phyloP scores from a whole-genome alignment of 805 yeast genomes.

The Cyberlindnera mrakii region DNA sequence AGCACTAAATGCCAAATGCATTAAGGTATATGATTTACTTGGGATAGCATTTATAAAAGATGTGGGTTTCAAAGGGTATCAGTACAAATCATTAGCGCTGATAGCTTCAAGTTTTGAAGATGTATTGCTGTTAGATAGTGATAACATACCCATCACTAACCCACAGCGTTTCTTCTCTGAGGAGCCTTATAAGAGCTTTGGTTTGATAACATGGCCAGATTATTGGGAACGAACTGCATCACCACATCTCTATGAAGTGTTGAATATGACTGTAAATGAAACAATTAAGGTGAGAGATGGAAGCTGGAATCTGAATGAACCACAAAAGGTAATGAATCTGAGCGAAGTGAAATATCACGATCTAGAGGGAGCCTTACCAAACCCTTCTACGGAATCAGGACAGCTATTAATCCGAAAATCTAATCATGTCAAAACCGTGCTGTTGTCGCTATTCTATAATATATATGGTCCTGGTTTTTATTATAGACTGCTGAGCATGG shows the following conservation, averaged over 20 bases:
- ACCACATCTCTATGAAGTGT: conserved; percentile 52
- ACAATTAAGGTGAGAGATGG: conserved; percentile 16
- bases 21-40: conserved; percentile 51
- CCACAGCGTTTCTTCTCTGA: conserved; percentile 39
- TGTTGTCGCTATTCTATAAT: conserved; percentile 60
- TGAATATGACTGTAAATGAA: conserved; percentile 31
- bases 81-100: conserved; percentile 66
- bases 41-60: conserved; percentile 47
- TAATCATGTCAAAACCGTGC: conserved; percentile 49
- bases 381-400: conserved; percentile 67
- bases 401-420: conserved; percentile 57
- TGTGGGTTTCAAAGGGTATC: conserved; percentile 56
- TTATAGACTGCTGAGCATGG: conserved; percentile 65
- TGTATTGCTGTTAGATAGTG: conserved; percentile 70
- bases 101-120: conserved; percentile 73
- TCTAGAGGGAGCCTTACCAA: conserved; percentile 57
- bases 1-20: conserved; percentile 53
- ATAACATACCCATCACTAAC: conserved; percentile 49
- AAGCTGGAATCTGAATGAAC: conserved; percentile 16
- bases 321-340: conserved; percentile 8
- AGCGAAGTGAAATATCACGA: conserved; percentile 47
- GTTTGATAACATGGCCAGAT: conserved; percentile 71
- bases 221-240: conserved; percentile 68
- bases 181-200: conserved; percentile 40
- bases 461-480: conserved; percentile 59